Conservation (phyloP, 2,329 filamentous ascomycete genomes). For the Setomelanomma holmii region DNA sequence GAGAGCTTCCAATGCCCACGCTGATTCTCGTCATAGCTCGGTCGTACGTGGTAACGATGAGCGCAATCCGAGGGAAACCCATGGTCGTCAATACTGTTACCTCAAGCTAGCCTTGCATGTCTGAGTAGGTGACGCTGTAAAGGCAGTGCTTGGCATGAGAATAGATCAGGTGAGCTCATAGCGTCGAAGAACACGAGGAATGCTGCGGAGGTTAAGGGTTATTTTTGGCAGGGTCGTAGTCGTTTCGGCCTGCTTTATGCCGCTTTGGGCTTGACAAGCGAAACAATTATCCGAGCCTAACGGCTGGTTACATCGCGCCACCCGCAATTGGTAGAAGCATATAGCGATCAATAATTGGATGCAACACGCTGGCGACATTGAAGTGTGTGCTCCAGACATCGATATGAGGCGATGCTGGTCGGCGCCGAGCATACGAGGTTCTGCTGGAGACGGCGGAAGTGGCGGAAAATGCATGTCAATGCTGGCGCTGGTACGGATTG, state of each 20-base stretch:
- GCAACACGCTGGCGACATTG: slow-evolving; percentile 18
- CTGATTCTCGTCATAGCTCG: slow-evolving; percentile 24
- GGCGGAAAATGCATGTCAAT: background rate
- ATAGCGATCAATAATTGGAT: slow-evolving; percentile 40
- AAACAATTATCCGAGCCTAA: slow-evolving; percentile 36
- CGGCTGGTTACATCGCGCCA: slow-evolving; percentile 37
- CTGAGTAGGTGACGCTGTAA: slow-evolving; percentile 38
- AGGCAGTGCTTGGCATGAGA: slow-evolving; percentile 21
- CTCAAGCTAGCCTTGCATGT: slow-evolving; percentile 22
- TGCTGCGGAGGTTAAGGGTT: slow-evolving; percentile 30
- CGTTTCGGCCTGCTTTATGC: slow-evolving; percentile 25
- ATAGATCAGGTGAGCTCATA: slow-evolving; percentile 41
- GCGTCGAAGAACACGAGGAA: slow-evolving; percentile 35
- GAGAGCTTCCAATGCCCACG: slow-evolving; percentile 20
- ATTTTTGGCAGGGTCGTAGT: slow-evolving; percentile 42
- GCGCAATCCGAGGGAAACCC: slow-evolving; percentile 27
- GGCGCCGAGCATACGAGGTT: background rate
- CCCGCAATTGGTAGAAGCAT: slow-evolving; percentile 28
- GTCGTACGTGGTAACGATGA: slow-evolving; percentile 27
- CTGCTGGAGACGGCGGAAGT: background rate
- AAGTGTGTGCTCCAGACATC: slow-evolving; percentile 16
- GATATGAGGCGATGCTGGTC: background rate
- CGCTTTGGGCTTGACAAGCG: slow-evolving; percentile 24
- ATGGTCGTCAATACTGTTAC: slow-evolving; percentile 28
- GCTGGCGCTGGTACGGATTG: background rate